Base-by-base conservation (phyloP, 1,284 basidiomycete genomes). In the Hypsizygus ulmarius region DNA sequence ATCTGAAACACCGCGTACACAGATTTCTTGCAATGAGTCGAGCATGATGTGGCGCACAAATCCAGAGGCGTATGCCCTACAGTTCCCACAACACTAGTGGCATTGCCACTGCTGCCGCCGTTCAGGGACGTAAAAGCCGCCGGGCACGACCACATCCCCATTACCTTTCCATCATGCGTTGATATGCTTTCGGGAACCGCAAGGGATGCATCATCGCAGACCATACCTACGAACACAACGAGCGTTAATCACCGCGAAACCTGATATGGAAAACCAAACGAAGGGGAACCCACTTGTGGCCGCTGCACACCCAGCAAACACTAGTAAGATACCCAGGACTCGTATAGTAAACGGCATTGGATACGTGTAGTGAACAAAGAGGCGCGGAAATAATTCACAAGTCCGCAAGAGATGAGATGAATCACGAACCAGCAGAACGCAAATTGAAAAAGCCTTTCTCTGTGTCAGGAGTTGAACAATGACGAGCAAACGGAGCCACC, bases 241-340 rank as follows among this genome's bases (percentile, higher is more conserved):
- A 15, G 32, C 14, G 29, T 47, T 47, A 40, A 41, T 39, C 34
- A 34, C 44, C 36, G 36, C 11, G n/a, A 30, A 25, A 12, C 16
- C 16, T 14, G 27, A 32, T 28, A 10, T 15, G 18, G 33, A n/a
- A 40, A 7, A n/a, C n/a, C 8, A 12, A 12, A 34, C 27, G 28
- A 38, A 39, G 21, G n/a, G 38, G 38, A 38, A 39, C 37, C 19
- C 44, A 45, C 44, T 28, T 28, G 11, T 1, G 4, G 27, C 18
- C 33, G 11, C 19, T 27, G 3, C 19, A n/a, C 3, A 16, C 16
- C 25, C 21, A 14, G 36, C 9, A 12, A 10, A n/a, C 12, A 21
- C 11, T 9, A 44, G 43, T 8, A 44, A 10, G 14, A 21, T 16
- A 10, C 29, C 15, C 18, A 27, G 21, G 29, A 43, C 21, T 25